Conservation (phyloP, 768 basidiomycete species). For the Rhizopogon vesiculosus region DNA sequence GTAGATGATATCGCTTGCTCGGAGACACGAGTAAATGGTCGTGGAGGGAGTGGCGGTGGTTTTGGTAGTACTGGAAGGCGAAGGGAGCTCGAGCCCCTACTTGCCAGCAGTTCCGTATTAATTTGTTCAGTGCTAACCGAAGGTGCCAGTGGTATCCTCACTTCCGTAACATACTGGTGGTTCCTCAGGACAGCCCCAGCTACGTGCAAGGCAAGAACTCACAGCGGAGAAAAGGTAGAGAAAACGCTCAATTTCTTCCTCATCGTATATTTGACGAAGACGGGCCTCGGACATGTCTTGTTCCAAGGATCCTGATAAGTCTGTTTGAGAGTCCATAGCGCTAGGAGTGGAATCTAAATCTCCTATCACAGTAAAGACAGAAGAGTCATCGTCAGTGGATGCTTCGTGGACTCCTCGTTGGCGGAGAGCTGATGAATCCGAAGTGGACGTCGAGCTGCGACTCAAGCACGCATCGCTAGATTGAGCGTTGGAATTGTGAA, state of each 20-base stretch:
- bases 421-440: not conserved
- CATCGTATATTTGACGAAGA: slow-evolving; percentile 55
- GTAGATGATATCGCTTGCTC: slow-evolving; percentile 1
- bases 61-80: not conserved
- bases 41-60: not conserved
- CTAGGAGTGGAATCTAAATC: not conserved
- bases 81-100: not conserved
- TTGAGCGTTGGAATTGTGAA: not conserved
- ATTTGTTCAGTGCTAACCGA: slow-evolving; percentile 19
- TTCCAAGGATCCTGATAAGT: slow-evolving; percentile 8
- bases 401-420: not conserved
- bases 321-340: not conserved
- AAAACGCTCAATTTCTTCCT: slow-evolving; percentile 61
- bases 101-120: not conserved
- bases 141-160: slow-evolving; percentile 29
- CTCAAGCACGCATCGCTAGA: not conserved
- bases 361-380: not conserved
- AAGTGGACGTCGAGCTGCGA: not conserved
- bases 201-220: slow-evolving; percentile 16
- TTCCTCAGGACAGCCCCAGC: not conserved
- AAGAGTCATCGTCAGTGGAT: not conserved
- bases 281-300: slow-evolving; percentile 44
- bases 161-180: slow-evolving; percentile 56
- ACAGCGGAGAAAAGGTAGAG: slow-evolving; percentile 58
- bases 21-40: not conserved